Evolutionary conservation across 2,329 filamentous ascomycete genomes (phyloP).

Genomic region (Colletotrichum tanaceti): DNA sequence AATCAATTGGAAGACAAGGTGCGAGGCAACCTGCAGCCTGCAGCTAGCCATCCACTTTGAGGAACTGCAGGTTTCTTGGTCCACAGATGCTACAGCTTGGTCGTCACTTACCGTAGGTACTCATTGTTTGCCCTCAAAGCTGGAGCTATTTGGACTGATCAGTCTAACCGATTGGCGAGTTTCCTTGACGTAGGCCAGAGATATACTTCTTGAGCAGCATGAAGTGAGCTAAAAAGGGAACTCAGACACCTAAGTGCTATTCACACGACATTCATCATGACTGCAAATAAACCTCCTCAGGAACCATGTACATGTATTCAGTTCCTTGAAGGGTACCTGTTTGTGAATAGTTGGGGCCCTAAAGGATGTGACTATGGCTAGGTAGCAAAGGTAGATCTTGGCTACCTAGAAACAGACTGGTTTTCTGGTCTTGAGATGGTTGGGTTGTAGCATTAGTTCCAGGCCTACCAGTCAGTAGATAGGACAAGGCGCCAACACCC

Average conservation of each 20-base stretch:
- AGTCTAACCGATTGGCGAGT: neutral
- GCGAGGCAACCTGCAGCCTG: slow-evolving; percentile 17
- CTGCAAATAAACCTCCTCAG: neutral
- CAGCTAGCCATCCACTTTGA: slow-evolving; percentile 1
- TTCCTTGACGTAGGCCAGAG: neutral
- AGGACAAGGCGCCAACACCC: neutral
- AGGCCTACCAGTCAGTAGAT: neutral
- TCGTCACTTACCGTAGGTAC: too few relatives aligned
- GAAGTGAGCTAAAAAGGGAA: neutral
- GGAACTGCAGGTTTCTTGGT: neutral
- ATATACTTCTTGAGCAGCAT: neutral
- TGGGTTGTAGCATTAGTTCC: neutral
- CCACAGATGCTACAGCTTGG: neutral
- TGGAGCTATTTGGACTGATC: neutral
- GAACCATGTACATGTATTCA: neutral
- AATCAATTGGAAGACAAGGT: slow-evolving; percentile 1
- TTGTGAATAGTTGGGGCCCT: neutral
- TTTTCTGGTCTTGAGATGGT: neutral
- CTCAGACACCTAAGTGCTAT: neutral
- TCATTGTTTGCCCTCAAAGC: neutral
- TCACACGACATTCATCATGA: neutral
- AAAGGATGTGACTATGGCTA: neutral
- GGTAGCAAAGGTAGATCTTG: neutral
- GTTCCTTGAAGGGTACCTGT: neutral
- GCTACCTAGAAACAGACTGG: neutral